Conservation (phyloP, 2,329 filamentous ascomycete species). For the Neurospora crassa region DNA sequence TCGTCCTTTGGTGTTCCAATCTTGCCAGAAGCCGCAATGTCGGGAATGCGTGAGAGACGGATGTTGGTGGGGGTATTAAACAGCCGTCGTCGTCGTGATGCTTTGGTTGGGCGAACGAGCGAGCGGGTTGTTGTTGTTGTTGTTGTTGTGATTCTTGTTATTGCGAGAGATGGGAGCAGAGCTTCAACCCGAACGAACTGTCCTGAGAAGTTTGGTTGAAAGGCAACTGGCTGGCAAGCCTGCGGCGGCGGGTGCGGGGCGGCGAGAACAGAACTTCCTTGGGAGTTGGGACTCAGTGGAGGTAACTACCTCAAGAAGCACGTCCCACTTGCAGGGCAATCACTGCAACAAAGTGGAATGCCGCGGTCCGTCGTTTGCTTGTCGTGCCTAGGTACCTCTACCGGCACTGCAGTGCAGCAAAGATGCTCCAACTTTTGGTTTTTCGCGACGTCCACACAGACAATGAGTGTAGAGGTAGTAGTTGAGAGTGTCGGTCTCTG, state of each 20-base stretch:
- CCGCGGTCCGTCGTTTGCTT: background rate
- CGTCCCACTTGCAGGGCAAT: background rate
- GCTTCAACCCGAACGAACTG: background rate
- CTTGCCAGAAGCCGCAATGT: background rate
- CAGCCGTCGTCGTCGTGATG: background rate
- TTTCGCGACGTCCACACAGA: background rate
- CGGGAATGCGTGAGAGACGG: background rate
- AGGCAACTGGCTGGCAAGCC: background rate
- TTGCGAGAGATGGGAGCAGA: background rate
- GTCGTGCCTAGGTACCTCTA: background rate
- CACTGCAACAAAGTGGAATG: background rate
- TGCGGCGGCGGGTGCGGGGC: background rate
- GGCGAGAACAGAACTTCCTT: background rate
- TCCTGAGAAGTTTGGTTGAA: background rate
- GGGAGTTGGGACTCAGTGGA: too few species aligned
- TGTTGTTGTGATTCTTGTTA: background rate
- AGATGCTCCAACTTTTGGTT: background rate
- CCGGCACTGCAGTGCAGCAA: background rate
- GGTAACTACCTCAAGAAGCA: background rate
- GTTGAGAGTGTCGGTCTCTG: background rate
- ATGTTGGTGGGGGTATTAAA: background rate
- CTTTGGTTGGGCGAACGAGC: background rate
- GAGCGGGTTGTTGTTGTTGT: background rate
- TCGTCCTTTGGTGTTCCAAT: constrained; percentile 14
- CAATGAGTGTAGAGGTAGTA: background rate